Percentiles rank a stretch among this genome's conserved stretches.
Conservation (phyloP, 129 eudicot genomes). For the Lactuca saligna region DNA sequence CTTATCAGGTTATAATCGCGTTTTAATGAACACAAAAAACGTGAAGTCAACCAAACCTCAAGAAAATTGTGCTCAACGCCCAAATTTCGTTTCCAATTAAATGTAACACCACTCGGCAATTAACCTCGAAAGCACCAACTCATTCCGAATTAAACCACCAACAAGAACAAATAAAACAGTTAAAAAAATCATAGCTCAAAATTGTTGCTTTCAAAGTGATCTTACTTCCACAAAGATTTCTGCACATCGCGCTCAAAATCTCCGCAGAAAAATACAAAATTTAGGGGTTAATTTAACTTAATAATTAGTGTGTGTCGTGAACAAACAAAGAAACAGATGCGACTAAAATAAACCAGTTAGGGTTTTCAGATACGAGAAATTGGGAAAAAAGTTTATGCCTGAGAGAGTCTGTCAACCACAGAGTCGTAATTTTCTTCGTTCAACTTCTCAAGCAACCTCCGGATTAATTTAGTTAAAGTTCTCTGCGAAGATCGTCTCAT, state of each 20-base stretch:
- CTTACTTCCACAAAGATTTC: not conserved
- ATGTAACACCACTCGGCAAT: constrained; percentile 1
- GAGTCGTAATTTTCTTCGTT: constrained; percentile 52
- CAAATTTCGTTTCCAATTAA: not conserved
- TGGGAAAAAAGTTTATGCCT: constrained; percentile 32
- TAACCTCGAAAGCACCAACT: not conserved
- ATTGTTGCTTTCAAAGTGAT: not conserved
- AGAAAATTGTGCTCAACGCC: not conserved
- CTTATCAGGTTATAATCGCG: not conserved
- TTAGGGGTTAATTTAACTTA: constrained; percentile 1
- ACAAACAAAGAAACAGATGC: not conserved
- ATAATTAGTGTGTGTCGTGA: not conserved
- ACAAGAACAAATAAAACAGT: not conserved
- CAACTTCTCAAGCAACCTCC: constrained; percentile 49
- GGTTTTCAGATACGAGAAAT: not conserved
- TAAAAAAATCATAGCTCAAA: constrained; percentile 3
- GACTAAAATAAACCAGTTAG: constrained; percentile 5
- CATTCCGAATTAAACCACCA: not conserved
- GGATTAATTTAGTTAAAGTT: constrained; percentile 35
- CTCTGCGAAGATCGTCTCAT: constrained; percentile 46
- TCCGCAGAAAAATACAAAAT: not conserved
- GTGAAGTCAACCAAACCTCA: not conserved
- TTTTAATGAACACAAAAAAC: not conserved
- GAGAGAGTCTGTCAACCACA: constrained; percentile 46
- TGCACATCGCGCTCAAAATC: not conserved